These are phyloP conservation scores for Trichoderma sp. DNA, from an alignment of 2,329 filamentous ascomycete species.

Conservation along the genomic window DNA sequence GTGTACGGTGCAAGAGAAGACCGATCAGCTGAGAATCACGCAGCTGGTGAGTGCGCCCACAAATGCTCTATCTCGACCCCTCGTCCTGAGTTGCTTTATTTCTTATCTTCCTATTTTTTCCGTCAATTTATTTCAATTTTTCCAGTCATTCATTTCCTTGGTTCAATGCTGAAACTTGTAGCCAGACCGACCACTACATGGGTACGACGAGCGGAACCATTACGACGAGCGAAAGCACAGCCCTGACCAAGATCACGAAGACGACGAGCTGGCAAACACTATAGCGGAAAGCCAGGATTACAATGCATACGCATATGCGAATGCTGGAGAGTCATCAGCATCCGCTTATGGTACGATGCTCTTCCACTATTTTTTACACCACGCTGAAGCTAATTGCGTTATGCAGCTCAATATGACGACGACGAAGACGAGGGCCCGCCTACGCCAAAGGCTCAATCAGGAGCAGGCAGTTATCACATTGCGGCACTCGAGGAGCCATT, in stretches of 20 bases:
- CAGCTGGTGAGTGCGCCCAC: slow-evolving; percentile 12
- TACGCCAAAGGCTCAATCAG: slow-evolving; percentile 23
- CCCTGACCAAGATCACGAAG: slow-evolving; percentile 21
- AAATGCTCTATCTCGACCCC: not conserved
- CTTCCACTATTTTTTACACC: not conserved
- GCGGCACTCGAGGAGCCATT: slow-evolving; percentile 12
- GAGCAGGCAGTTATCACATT: slow-evolving; percentile 18
- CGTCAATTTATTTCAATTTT: not conserved
- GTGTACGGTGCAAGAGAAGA: not conserved
- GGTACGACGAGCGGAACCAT: slow-evolving; percentile 13
- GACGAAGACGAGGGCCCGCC: slow-evolving; percentile 29
- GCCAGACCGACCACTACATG: not conserved
- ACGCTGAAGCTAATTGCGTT: not conserved
- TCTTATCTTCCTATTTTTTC: not conserved
- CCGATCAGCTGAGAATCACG: slow-evolving; percentile 9
- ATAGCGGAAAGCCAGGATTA: slow-evolving; percentile 24
- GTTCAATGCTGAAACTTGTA: not conserved
- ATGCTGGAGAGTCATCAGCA: slow-evolving; percentile 21
- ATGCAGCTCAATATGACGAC: slow-evolving; percentile 23
- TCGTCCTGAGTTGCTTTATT: not conserved
- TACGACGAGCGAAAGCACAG: slow-evolving; percentile 5
- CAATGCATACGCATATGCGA: slow-evolving; percentile 18
- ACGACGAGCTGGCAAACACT: slow-evolving; percentile 22
- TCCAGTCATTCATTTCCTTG: not conserved
- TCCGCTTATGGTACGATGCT: slow-evolving; percentile 24